Evolutionary conservation across 2,329 filamentous ascomycete species (phyloP).

Genomic region (Chrysoporthe deuterocubensis): DNA sequence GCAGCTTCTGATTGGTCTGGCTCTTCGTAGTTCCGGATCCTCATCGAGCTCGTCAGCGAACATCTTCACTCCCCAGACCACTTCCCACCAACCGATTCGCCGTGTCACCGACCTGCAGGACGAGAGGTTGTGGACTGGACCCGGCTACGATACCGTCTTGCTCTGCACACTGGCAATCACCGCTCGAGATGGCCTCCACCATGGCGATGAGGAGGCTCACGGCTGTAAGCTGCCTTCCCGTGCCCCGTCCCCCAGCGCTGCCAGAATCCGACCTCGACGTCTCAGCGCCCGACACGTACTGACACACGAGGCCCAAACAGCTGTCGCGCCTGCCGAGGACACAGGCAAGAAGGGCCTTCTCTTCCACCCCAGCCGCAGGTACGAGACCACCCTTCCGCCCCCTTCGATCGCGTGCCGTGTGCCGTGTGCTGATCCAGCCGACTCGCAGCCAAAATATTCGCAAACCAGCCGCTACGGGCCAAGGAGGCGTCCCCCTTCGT

Average conservation of each 20-base stretch:
- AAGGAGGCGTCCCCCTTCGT: constrained; percentile 91
- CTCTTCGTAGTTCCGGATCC: constrained; percentile 10
- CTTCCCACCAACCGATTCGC: not conserved
- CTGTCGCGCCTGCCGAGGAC: constrained; percentile 66
- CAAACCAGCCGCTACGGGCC: constrained; percentile 82
- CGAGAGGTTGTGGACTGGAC: constrained; percentile 36
- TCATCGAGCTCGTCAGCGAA: not conserved
- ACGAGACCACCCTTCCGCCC: constrained; percentile 42
- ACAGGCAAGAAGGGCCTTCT: constrained; percentile 75
- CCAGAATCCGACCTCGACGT: not conserved
- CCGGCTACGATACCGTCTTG: constrained; percentile 36
- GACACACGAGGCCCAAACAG: constrained; percentile 46
- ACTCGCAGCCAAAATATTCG: constrained; percentile 76
- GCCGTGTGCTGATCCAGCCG: constrained; percentile 22
- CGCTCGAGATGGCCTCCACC: constrained; percentile 60
- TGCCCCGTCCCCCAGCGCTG: constrained; percentile 17
- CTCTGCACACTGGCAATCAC: constrained; percentile 30
- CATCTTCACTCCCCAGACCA: not conserved
- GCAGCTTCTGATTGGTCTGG: constrained; percentile 38
- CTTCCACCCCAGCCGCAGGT: constrained; percentile 81
- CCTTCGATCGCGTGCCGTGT: constrained; percentile 6
- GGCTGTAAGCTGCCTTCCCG: constrained; percentile 51
- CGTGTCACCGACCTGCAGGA: constrained; percentile 26
- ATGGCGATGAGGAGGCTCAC: constrained; percentile 67
- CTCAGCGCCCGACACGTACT: constrained; percentile 13